Conservation (phyloP, 2,329 filamentous ascomycete species). For the Fusarium aywerte region DNA sequence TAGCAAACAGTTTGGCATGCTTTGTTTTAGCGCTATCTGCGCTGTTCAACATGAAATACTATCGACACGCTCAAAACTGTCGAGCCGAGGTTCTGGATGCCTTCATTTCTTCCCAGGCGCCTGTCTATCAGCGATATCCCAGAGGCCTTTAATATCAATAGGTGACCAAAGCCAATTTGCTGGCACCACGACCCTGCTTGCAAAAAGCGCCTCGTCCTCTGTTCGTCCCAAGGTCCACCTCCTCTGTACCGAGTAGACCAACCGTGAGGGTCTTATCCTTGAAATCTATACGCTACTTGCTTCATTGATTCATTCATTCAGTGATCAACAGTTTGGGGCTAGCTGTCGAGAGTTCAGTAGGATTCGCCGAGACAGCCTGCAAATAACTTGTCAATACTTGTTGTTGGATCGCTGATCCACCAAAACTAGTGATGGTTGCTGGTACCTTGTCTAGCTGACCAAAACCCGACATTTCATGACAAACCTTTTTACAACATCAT, state of each 20-base stretch:
- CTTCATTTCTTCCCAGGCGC: conserved; percentile 5
- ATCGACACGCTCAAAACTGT: conserved; percentile 1
- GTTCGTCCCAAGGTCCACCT: neutral
- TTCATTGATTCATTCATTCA: neutral
- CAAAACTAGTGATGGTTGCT: conserved; percentile 13
- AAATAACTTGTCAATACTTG: conserved; percentile 1
- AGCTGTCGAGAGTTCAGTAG: neutral
- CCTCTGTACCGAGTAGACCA: neutral
- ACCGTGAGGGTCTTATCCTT: neutral
- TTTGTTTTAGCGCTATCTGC: neutral
- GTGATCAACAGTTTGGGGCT: neutral
- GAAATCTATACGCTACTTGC: neutral
- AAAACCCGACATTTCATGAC: conserved; percentile 5
- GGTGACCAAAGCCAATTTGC: neutral
- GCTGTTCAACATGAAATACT: conserved; percentile 23
- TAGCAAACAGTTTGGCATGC: conserved; percentile 2
- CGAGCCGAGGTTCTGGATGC: neutral
- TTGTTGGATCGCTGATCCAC: conserved; percentile 5
- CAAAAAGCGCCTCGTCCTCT: neutral
- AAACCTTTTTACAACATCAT: conserved; percentile 5
- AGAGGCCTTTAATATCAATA: neutral
- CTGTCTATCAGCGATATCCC: neutral
- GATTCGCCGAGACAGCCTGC: neutral
- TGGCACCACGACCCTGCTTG: neutral
- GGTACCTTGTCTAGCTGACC: conserved; percentile 30